Base-by-base conservation (phyloP, 2,329 filamentous ascomycete genomes). In the Ophiostoma novo-ulmi region DNA sequence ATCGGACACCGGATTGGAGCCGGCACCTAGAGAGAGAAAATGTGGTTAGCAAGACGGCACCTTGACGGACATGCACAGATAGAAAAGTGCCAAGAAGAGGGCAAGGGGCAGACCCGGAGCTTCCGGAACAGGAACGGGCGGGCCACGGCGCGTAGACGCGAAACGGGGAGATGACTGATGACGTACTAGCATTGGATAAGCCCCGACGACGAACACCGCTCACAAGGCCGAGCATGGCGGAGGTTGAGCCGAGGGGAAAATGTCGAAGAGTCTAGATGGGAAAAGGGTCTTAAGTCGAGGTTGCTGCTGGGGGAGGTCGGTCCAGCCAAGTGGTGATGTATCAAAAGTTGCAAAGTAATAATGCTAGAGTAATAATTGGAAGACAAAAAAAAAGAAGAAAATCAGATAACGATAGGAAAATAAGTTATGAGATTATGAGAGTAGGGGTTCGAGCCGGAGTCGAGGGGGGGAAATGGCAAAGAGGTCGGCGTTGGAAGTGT, bases 1-100 rank as follows among this genome's bases (percentile, higher is more conserved):
- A 74, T 80, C 80, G 5, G 89, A 90, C 65, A 86, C 87, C 74
- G 66, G 70, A 65, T 72, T 72, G 38, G 73, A 73, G 44, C 52
- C 69, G 26, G 68, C 70, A 67, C 73, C 74, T 75, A 17, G 13
- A 48, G 13, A 48, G 44, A 48, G 22, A 17, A 58, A 22, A 68
- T n/a, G 39, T 20, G 55, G 65, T 73, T 55, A 73, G 73, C 61
- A 44, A 22, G 35, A 22, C 58, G 52, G 35, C 61, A 38, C 61
- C 7, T 20, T 64, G 55, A 36, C 5, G 17, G 35, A 64, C 31
- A 22, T 20, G 14, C 61, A 38, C 61, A 11, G 35, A 41, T 13
- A 20, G 11, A 35, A 6, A 17, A n/a, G 14, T 41, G 63, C 63
- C 36, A 65, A 39, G 63, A 39, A 3, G 3, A 41, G 20, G 2